A percentile compares a stretch with the other conserved stretches of the same genome.
These are phyloP conservation scores for Aspergillus fischeri DNA, from an alignment of 2,329 filamentous ascomycete species.

Conservation along the genomic window DNA sequence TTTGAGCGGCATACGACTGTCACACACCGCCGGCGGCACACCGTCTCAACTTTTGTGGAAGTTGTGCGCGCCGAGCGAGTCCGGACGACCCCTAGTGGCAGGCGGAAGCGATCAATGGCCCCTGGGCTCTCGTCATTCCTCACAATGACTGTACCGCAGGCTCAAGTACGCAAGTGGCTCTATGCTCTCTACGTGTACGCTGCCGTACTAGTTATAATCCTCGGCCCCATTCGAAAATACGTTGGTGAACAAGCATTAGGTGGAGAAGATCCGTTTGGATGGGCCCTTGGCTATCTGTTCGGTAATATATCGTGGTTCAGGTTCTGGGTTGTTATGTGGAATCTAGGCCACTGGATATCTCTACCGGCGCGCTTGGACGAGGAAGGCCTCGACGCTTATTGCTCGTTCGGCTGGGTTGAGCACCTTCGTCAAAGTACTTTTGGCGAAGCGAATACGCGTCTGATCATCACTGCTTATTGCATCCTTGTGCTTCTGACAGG, in stretches of 20 bases:
- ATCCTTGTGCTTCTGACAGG: conserved; percentile 64
- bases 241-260: conserved; percentile 64
- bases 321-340: conserved; percentile 63
- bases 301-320: conserved; percentile 72
- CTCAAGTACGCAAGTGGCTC: conserved; percentile 70
- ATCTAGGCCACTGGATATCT: conserved; percentile 70
- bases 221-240: conserved; percentile 67
- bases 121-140: conserved; percentile 68
- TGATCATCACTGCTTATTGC: conserved; percentile 73
- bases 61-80: conserved; percentile 24
- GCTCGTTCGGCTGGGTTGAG: conserved; percentile 58
- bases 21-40: conserved; percentile 42
- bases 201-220: conserved; percentile 61
- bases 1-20: conserved; percentile 11
- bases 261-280: conserved; percentile 78
- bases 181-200: conserved; percentile 78
- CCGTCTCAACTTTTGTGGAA: conserved; percentile 46
- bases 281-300: conserved; percentile 86
- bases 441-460: conserved; percentile 76
- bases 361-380: conserved; percentile 52
- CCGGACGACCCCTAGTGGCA: conserved; percentile 57
- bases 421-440: conserved; percentile 60
- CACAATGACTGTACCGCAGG: conserved; percentile 74
- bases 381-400: conserved; percentile 36
- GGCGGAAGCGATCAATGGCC: conserved; percentile 62